Percentiles rank a stretch among this genome's conserved stretches.
phyloP scores from a whole-genome alignment of 805 yeast species.

The Debaryomyces hansenii region DNA sequence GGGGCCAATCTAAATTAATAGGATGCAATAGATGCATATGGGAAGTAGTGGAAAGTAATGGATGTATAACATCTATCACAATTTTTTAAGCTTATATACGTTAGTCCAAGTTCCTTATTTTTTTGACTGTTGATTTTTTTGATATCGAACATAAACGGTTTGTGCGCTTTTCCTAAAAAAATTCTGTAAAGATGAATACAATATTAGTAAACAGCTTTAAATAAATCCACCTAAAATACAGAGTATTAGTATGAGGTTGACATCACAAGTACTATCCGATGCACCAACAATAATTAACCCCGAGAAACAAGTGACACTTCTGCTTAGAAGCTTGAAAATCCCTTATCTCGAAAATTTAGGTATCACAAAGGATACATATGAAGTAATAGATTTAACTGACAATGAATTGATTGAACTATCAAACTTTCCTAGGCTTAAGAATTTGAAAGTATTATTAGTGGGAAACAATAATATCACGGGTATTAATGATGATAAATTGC shows the following conservation, averaged over 20 bases:
- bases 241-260: conserved; percentile 29
- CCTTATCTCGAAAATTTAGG: conserved; percentile 38
- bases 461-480: conserved; percentile 60
- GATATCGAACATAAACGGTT: too few species aligned
- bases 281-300: conserved; percentile 37
- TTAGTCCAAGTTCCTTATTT: too few species aligned
- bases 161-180: too few species aligned
- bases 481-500: conserved; percentile 33
- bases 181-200: too few species aligned
- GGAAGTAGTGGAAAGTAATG: conserved; percentile 42
- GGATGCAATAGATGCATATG: conserved; percentile 41
- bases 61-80: conserved; percentile 37
- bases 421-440: conserved; percentile 45
- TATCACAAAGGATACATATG: conserved; percentile 33
- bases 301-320: conserved; percentile 33
- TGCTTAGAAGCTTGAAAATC: conserved; percentile 32
- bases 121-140: too few species aligned
- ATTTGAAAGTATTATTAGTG: conserved; percentile 53
- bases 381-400: conserved; percentile 70
- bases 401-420: conserved; percentile 64
- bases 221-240: too few species aligned
- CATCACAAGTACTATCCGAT: conserved; percentile 26
- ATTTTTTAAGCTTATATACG: conserved; percentile 22
- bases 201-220: too few species aligned
- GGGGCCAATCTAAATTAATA: conserved; percentile 45